Conservation (phyloP, 352 stramenopile genomes). For the Phytophthora sp. region DNA sequence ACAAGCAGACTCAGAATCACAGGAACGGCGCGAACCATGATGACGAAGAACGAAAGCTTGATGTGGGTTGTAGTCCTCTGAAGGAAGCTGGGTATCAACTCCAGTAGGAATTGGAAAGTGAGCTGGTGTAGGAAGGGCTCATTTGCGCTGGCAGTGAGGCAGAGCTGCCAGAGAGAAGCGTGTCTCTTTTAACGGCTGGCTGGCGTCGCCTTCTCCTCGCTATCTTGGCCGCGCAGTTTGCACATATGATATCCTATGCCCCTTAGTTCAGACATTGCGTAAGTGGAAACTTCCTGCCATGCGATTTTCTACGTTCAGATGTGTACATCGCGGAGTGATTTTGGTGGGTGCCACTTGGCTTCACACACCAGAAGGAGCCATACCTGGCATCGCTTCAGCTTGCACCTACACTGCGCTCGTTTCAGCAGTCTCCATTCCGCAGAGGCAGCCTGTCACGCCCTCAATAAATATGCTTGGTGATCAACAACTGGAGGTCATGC, state of each 20-base stretch:
- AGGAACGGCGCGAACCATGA: slow-evolving; percentile 21
- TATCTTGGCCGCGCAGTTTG: slow-evolving; percentile 11
- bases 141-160: neutral
- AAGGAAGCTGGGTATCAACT: slow-evolving; percentile 18
- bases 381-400: neutral
- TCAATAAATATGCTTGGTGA: too few species aligned
- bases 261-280: slow-evolving; percentile 7
- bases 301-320: slow-evolving; percentile 1
- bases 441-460: too few species aligned
- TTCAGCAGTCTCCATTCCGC: too few species aligned
- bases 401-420: too few species aligned
- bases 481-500: too few species aligned
- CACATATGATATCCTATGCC: slow-evolving; percentile 24
- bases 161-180: neutral
- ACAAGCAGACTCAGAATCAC: slow-evolving; percentile 10
- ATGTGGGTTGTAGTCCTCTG: slow-evolving; percentile 1
- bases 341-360: slow-evolving; percentile 3
- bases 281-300: slow-evolving; percentile 4
- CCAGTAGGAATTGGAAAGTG: slow-evolving; percentile 29
- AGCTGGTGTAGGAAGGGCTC: neutral
- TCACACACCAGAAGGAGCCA: slow-evolving; percentile 1
- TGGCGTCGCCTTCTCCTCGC: neutral
- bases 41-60: neutral
- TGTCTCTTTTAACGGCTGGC: slow-evolving; percentile 9
- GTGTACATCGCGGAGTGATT: slow-evolving; percentile 1